phyloP scores from a whole-genome alignment of 306 rosid genomes.

The Alnus rubra region DNA sequence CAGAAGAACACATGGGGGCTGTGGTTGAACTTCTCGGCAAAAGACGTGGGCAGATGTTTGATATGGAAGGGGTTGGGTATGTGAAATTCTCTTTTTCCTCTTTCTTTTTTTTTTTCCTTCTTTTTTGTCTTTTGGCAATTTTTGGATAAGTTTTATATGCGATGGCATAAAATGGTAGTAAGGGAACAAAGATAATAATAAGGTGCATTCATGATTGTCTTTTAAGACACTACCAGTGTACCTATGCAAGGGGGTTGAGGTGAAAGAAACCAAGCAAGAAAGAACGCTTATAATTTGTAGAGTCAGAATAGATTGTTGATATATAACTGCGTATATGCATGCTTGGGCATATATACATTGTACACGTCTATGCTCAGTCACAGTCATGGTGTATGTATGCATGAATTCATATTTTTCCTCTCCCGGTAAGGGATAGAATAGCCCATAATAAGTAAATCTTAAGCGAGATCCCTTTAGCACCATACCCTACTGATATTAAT shows the following conservation, averaged over 20 bases:
- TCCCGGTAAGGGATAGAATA: background rate
- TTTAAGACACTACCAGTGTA: background rate
- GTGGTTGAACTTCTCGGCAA: slow-evolving; percentile 96
- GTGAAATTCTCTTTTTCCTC: slow-evolving; percentile 38
- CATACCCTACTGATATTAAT: background rate
- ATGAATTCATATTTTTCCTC: background rate
- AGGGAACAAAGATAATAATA: slow-evolving; percentile 2
- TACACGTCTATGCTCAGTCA: background rate
- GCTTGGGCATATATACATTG: too few relatives aligned
- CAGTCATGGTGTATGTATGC: background rate
- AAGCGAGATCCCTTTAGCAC: background rate
- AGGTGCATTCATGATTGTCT: background rate
- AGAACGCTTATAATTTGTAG: background rate
- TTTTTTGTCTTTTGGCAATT: slow-evolving; percentile 25
- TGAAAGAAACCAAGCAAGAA: background rate
- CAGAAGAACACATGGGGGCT: slow-evolving; percentile 93
- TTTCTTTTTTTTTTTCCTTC: slow-evolving; percentile 17
- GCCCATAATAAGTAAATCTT: background rate
- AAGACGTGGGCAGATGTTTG: slow-evolving; percentile 96
- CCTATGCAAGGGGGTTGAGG: background rate
- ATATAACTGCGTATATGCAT: background rate
- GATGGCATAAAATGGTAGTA: slow-evolving; percentile 9
- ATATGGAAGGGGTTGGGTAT: slow-evolving; percentile 95
- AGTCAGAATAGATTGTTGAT: background rate
- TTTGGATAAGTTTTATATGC: slow-evolving; percentile 4